Conservation (phyloP, 106 monocot species). For the Dendrobium officinale region DNA sequence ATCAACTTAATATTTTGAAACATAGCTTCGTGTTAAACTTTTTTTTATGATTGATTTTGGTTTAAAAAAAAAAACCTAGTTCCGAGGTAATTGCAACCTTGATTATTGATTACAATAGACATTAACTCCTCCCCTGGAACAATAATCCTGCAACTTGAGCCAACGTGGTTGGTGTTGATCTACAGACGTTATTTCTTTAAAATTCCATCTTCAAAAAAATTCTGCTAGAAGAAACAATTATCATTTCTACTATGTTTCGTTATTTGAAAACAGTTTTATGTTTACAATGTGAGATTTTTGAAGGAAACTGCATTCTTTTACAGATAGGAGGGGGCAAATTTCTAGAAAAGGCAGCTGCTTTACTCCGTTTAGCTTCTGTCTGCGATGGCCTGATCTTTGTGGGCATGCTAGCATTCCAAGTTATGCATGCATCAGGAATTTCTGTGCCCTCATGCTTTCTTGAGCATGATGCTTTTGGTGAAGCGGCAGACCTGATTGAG, state of each 20-base stretch:
- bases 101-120: too few relatives aligned
- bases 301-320: slow-evolving; percentile 14
- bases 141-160: too few relatives aligned
- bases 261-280: background rate
- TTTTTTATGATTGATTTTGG: too few relatives aligned
- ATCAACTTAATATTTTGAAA: too few relatives aligned
- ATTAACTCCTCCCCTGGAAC: too few relatives aligned
- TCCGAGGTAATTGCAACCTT: too few relatives aligned
- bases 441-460: slow-evolving; percentile 39
- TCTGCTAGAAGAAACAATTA: too few relatives aligned
- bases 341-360: slow-evolving; percentile 45
- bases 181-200: too few relatives aligned
- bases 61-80: too few relatives aligned
- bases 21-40: too few relatives aligned
- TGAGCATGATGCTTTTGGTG: slow-evolving; percentile 38
- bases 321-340: slow-evolving; percentile 91
- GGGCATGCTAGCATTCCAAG: slow-evolving; percentile 69
- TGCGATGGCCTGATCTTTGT: slow-evolving; percentile 79
- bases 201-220: too few relatives aligned
- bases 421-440: slow-evolving; percentile 75
- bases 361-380: slow-evolving; percentile 48
- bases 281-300: background rate
- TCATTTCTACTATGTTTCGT: background rate
- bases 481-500: slow-evolving; percentile 52
- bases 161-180: too few relatives aligned